Percentiles rank a stretch among this genome's conserved stretches.
phyloP scores from a whole-genome alignment of 331 rosid genomes.

The Ulmus americana region DNA sequence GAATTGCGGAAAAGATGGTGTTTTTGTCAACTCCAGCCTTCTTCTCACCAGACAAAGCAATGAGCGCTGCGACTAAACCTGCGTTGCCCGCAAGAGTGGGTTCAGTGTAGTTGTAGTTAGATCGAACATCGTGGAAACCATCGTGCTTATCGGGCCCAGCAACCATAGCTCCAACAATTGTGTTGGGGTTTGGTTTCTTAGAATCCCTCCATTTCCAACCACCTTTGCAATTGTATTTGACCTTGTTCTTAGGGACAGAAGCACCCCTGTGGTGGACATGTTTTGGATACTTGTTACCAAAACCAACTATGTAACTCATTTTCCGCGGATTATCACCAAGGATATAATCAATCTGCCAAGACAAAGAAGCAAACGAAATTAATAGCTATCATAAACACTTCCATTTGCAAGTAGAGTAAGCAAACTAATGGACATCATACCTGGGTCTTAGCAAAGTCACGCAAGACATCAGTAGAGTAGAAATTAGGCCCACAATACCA shows the following conservation, averaged over 20 bases:
- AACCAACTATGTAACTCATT: conserved; percentile 87
- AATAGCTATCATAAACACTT: neutral
- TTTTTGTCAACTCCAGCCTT: conserved; percentile 65
- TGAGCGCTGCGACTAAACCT: conserved; percentile 81
- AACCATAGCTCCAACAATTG: conserved; percentile 86
- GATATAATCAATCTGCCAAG: conserved; percentile 83
- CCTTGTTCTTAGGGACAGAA: conserved; percentile 83
- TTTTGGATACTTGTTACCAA: conserved; percentile 82
- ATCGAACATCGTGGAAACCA: conserved; percentile 84
- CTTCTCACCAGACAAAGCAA: conserved; percentile 83
- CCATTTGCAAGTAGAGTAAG: neutral
- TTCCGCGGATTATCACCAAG: conserved; percentile 84
- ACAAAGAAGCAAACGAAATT: conserved; percentile 4
- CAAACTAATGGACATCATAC: conserved; percentile 22
- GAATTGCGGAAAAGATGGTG: conserved; percentile 87
- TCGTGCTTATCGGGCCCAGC: conserved; percentile 94
- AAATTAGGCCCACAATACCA: conserved; percentile 99
- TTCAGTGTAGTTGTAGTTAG: conserved; percentile 90
- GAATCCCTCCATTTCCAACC: conserved; percentile 99
- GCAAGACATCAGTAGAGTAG: conserved; percentile 72
- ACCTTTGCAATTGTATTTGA: conserved; percentile 86
- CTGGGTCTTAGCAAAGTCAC: conserved; percentile 83
- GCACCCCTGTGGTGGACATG: conserved; percentile 96
- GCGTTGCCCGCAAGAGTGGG: conserved; percentile 99
- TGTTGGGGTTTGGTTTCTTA: conserved; percentile 78